phyloP scores from a whole-genome alignment of 495 filamentous ascomycete genomes.

The Coniosporium apollinis region DNA sequence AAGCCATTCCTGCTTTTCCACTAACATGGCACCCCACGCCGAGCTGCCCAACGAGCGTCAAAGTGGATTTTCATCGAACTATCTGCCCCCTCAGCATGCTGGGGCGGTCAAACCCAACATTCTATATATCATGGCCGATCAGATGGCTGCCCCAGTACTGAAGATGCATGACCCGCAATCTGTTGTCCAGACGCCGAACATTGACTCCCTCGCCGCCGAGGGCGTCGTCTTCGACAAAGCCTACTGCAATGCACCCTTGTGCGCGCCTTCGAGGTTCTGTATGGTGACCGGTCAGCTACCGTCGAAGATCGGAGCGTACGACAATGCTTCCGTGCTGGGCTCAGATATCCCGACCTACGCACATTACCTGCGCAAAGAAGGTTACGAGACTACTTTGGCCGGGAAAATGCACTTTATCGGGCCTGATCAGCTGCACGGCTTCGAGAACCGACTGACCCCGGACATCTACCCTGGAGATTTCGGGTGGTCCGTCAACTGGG shows the following conservation, averaged over 20 bases:
- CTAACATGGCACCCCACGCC: no score
- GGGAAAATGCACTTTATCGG: slow-evolving; percentile 96
- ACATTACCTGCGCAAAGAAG: slow-evolving; percentile 67
- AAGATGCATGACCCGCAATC: slow-evolving; percentile 69
- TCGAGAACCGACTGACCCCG: slow-evolving; percentile 71
- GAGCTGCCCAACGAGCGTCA: no score
- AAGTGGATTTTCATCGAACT: no score
- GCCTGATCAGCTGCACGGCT: slow-evolving; percentile 74
- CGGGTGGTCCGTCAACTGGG: slow-evolving; percentile 84
- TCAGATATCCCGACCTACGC: slow-evolving; percentile 72
- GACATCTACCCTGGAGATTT: slow-evolving; percentile 88
- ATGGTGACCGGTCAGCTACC: slow-evolving; percentile 80
- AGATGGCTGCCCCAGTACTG: slow-evolving; percentile 70
- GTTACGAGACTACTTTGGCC: slow-evolving; percentile 75
- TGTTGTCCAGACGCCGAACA: slow-evolving; percentile 69
- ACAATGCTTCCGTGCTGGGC: slow-evolving; percentile 63
- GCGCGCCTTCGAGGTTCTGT: slow-evolving; percentile 73
- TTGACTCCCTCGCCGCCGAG: slow-evolving; percentile 59
- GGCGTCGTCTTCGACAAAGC: slow-evolving; percentile 76
- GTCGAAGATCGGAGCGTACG: slow-evolving; percentile 71
- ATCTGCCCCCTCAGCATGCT: no score
- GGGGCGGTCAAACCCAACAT: slow-evolving; percentile 63
- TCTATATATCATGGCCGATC: slow-evolving; percentile 83
- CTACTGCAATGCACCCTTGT: slow-evolving; percentile 80
- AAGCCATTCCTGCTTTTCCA: no score